Conservation (phyloP, 1,139 yeast genomes). For the Groenewaldozyma sp. region DNA sequence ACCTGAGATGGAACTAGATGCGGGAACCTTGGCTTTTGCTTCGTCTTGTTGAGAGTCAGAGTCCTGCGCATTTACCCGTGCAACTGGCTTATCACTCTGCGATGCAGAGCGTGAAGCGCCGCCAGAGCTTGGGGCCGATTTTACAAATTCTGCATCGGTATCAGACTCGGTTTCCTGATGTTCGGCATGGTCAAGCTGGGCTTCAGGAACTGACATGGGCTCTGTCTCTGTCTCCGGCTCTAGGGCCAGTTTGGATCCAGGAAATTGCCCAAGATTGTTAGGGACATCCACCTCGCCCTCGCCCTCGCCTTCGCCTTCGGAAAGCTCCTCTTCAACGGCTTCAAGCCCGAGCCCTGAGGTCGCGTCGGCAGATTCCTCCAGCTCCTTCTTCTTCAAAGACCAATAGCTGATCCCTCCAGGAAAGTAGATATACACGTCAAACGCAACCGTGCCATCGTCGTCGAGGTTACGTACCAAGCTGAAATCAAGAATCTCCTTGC, state of each 20-base stretch:
- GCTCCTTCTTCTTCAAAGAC: conserved; percentile 9
- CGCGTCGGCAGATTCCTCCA: conserved; percentile 4
- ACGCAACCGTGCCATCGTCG: conserved; percentile 9
- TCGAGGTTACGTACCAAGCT: conserved; percentile 15
- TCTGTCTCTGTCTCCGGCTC: not conserved
- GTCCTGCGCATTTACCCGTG: too few species aligned
- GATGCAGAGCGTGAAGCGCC: too few species aligned
- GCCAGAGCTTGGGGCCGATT: too few species aligned
- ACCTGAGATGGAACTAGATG: too few species aligned
- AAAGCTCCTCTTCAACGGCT: not conserved
- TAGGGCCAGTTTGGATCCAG: not conserved
- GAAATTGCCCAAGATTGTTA: not conserved
- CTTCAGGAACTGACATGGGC: not conserved
- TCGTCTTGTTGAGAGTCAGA: too few species aligned
- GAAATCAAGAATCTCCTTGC: conserved; percentile 12
- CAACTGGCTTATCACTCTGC: too few species aligned
- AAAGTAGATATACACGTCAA: conserved; percentile 18
- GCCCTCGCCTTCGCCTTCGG: not conserved
- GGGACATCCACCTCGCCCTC: not conserved
- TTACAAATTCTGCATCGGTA: too few species aligned
- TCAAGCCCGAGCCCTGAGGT: too few species aligned
- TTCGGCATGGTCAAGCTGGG: too few species aligned
- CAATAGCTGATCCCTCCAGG: conserved; percentile 17
- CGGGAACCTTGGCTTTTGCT: too few species aligned
- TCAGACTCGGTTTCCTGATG: too few species aligned